Conservation (phyloP, 208 protist genomes). For the Acanthamoeba sp. region DNA sequence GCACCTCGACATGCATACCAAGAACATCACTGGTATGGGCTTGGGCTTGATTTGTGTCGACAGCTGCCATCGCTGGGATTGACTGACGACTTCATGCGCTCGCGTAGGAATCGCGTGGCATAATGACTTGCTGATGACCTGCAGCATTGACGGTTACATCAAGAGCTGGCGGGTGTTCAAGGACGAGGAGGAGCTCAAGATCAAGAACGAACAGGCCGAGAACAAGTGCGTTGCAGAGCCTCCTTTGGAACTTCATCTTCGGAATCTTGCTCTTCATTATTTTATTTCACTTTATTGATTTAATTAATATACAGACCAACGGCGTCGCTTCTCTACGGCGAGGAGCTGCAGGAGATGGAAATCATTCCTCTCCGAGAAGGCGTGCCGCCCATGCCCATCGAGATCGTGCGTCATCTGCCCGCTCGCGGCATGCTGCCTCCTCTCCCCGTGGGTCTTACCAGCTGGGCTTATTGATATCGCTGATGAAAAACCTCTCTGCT, state of each 20-base stretch:
- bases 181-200: not conserved
- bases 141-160: conserved; percentile 40
- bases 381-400: not conserved
- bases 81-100: not conserved
- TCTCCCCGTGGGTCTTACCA: too few relatives aligned
- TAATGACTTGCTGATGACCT: conserved; percentile 34
- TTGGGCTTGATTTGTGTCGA: too few relatives aligned
- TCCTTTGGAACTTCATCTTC: not conserved
- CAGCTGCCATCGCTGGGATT: too few relatives aligned
- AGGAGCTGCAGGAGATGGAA: not conserved
- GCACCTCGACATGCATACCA: conserved; percentile 60
- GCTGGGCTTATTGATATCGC: too few relatives aligned
- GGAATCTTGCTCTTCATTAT: not conserved
- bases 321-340: not conserved
- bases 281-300: not conserved
- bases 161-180: conserved; percentile 49
- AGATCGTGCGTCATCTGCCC: not conserved
- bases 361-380: not conserved
- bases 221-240: not conserved
- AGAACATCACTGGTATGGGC: not conserved
- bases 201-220: not conserved
- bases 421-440: not conserved
- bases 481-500: too few relatives aligned
- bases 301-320: not conserved
- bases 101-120: conserved; percentile 15